Evolutionary conservation across 2,329 filamentous ascomycete genomes (phyloP), one percentile per base, ranked within the genome.

Genomic region (Pyricularia pennisetigena): DNA sequence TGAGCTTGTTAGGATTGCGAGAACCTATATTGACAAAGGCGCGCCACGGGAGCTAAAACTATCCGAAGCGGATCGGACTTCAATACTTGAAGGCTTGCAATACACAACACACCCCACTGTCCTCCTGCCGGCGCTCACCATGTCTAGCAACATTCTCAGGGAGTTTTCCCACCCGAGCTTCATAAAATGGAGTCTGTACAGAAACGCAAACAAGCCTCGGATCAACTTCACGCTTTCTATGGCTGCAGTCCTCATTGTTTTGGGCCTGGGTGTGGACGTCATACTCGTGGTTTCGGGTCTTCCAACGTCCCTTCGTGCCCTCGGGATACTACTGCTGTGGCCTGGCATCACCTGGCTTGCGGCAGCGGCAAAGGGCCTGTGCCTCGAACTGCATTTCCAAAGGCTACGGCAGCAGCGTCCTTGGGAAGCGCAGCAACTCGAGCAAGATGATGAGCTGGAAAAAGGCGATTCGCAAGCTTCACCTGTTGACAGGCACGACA

Each of bases 71-170:
- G 79, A 82, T 68, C 78, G 79, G 28, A 72, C 74, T 4, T 73
- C 75, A 12, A 79, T 80, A 23, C 75, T 81, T 26, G 76, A 77
- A 23, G 80, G 80, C 0, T 73, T 78, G 0, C 74, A 78, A 65
- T 75, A 78, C 41, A 82, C 81, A 0, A 82, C 80, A 1, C 81
- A 82, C 71, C 80, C 81, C 0, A 81, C 80, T 0, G 79, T 79
- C 1, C 76, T 82, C 4, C 74, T 80, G 0, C 76, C 78, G 0
- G 79, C 78, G 8, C 78, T 79, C 62, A 71, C 78, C 14, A 73
- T 76, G 6, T 75, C 77, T 68, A 80, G 82, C 68, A 71, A 75
- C 14, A 70, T 73, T 4, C 74, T 82, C 16, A 74, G 78, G 66
- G 74, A 74, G 29, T 74, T 76, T 63, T 75, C 76, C 5, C 79